Evolutionary conservation across 768 basidiomycete genomes (phyloP).

Genomic region (Lactarius hatsudake): DNA sequence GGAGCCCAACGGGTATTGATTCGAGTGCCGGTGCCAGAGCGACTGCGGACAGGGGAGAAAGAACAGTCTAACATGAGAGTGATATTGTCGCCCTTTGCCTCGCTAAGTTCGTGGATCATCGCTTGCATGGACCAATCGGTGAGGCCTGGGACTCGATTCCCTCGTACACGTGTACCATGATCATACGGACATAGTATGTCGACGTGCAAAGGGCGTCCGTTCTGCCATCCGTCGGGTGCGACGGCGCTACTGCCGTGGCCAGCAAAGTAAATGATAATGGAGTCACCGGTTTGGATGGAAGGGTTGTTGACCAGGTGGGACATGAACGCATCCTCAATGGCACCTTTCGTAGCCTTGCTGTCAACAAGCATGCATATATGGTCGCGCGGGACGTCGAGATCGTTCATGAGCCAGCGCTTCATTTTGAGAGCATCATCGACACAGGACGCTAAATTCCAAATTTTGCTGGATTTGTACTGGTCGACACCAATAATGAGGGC

Average conservation of each 20-base stretch:
- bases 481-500: conserved; percentile 70
- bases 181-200: conserved; percentile 68
- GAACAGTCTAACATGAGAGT: conserved; percentile 66
- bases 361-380: conserved; percentile 59
- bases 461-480: conserved; percentile 54
- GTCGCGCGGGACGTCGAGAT: conserved; percentile 54
- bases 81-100: conserved; percentile 65
- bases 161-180: conserved; percentile 49
- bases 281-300: conserved; percentile 56
- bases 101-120: conserved; percentile 55
- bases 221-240: conserved; percentile 62
- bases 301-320: conserved; percentile 62
- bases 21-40: conserved; percentile 43
- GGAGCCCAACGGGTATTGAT: conserved; percentile 57
- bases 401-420: conserved; percentile 53
- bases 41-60: conserved; percentile 46
- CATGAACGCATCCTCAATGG: conserved; percentile 60
- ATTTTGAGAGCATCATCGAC: conserved; percentile 61
- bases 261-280: conserved; percentile 67
- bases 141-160: conserved; percentile 56
- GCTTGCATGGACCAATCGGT: conserved; percentile 64
- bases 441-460: conserved; percentile 67
- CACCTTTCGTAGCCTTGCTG: conserved; percentile 55
- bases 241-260: conserved; percentile 64
- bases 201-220: conserved; percentile 41